Evolutionary conservation across 1,284 basidiomycete genomes (phyloP).

Genomic region (Moesziomyces sp.): DNA sequence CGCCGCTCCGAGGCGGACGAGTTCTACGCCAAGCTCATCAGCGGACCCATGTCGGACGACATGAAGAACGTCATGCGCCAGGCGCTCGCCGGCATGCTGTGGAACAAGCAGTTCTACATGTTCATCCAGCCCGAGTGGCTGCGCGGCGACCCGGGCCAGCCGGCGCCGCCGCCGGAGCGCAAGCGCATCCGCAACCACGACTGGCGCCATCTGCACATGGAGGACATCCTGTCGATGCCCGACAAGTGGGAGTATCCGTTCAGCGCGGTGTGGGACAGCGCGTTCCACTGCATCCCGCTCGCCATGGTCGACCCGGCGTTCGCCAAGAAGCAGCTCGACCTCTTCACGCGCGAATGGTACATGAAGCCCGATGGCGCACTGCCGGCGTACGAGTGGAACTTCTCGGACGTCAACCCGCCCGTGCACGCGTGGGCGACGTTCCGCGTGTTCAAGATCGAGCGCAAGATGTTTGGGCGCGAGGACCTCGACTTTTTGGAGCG

Average conservation of each 20-base stretch:
- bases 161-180: slow-evolving; percentile 88
- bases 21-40: slow-evolving; percentile 84
- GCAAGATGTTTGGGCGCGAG: slow-evolving; percentile 89
- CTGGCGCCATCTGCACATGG: slow-evolving; percentile 85
- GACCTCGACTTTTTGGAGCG: slow-evolving; percentile 93
- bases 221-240: slow-evolving; percentile 97
- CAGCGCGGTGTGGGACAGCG: slow-evolving; percentile 80
- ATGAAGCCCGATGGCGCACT: slow-evolving; percentile 96
- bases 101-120: slow-evolving; percentile 96
- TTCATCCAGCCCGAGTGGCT: slow-evolving; percentile 97
- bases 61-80: slow-evolving; percentile 95
- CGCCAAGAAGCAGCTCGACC: slow-evolving; percentile 95
- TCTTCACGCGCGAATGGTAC: slow-evolving; percentile 98
- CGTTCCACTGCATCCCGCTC: slow-evolving; percentile 97
- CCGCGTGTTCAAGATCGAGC: slow-evolving; percentile 79
- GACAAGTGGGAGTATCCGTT: slow-evolving; percentile 90
- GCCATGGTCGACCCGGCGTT: slow-evolving; percentile 93
- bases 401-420: slow-evolving; percentile 94
- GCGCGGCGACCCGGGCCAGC: slow-evolving; percentile 92
- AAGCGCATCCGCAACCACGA: slow-evolving; percentile 85
- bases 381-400: slow-evolving; percentile 99
- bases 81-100: slow-evolving; percentile 97
- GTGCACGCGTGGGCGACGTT: slow-evolving; percentile 87
- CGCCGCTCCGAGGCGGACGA: slow-evolving; percentile 91
- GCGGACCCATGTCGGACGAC: slow-evolving; percentile 82